Evolutionary conservation across 345 rosid species (phyloP), one percentile per base, ranked within the genome.

Genomic region (Hibiscus trionum): DNA sequence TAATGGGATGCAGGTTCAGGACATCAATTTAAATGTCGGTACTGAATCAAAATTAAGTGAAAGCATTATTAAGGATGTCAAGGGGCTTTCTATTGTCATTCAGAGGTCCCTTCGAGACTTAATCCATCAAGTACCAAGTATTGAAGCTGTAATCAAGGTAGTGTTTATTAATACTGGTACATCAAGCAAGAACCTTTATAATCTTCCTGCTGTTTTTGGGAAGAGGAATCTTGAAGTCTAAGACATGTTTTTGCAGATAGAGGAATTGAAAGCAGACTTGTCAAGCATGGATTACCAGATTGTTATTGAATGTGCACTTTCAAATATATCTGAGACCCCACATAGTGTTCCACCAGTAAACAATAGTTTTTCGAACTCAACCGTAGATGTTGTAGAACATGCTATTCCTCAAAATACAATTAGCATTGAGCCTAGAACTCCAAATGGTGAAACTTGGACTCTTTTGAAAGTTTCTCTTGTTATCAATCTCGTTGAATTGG

Each of bases 21-120:
- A 94, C 76, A 90, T 94, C 85, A 94, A 90, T 85, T 85, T 94
- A 74, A 94, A 94, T 84, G 93, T 91, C 71, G 97, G 96, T 44
- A 76, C 83, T 72, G 91, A 91, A 77, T 77, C 79, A 47, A 89
- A 91, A 60, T 47, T 94, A 72, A 93, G 97, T 68, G 97, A 88
- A 84, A 91, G 90, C 88, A 94, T 90, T 76, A 86, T 94, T 76
- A 93, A 86, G 78, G 93, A 86, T 87, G 91, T 94, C 53, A 86
- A 88, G 79, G 98, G 98, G 76, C 80, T 94, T 76, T 88, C 98
- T 79, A 85, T 94, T 77, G 82, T 86, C 66, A 83, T 91, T 74
- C 76, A 58, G 73, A 88, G 98, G 86, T 84, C 97, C 79, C 89
- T 94, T 66, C 87, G 97, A 66, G 98, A 94, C 80, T 82, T 94